Evolutionary conservation across 1,284 basidiomycete genomes (phyloP).

Genomic region (Austroboletus rostrupii): DNA sequence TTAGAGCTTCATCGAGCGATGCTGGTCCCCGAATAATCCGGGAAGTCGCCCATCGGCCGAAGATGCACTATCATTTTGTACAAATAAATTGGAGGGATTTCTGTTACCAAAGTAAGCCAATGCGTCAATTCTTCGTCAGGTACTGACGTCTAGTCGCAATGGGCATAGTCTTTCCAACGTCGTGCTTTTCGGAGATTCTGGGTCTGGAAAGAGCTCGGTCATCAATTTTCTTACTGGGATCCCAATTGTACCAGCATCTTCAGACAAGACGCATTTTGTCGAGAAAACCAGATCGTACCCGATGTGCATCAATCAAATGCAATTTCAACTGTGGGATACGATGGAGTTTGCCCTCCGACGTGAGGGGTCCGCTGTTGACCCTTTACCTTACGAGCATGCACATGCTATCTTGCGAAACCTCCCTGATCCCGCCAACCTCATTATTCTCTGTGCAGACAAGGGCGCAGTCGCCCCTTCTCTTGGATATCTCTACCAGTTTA

Average conservation of each 20-base stretch:
- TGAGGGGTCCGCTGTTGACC: not conserved
- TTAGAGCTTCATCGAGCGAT: constrained; percentile 8
- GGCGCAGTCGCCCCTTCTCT: not conserved
- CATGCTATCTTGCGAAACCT: constrained; percentile 5
- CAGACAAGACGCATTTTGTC: not conserved
- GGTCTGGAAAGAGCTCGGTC: not conserved
- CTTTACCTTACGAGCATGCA: constrained; percentile 12
- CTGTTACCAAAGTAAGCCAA: not conserved
- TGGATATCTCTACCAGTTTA: constrained; percentile 1
- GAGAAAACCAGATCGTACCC: not conserved
- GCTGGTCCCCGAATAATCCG: constrained; percentile 7
- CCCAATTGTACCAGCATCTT: not conserved
- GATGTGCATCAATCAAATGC: not conserved
- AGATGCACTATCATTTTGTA: constrained; percentile 1
- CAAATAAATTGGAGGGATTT: not conserved
- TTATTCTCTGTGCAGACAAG: constrained; percentile 9
- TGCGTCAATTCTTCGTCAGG: not conserved
- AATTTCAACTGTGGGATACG: not conserved
- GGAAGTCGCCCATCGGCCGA: not conserved
- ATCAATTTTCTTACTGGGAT: constrained; percentile 9
- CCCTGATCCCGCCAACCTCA: constrained; percentile 3
- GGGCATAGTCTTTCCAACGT: not conserved
- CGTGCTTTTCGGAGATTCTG: not conserved
- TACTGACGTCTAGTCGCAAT: not conserved
- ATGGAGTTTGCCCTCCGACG: not conserved